Evolutionary conservation across 257 asterid genomes (phyloP).

Genomic region (Solanum ossicruentum): DNA sequence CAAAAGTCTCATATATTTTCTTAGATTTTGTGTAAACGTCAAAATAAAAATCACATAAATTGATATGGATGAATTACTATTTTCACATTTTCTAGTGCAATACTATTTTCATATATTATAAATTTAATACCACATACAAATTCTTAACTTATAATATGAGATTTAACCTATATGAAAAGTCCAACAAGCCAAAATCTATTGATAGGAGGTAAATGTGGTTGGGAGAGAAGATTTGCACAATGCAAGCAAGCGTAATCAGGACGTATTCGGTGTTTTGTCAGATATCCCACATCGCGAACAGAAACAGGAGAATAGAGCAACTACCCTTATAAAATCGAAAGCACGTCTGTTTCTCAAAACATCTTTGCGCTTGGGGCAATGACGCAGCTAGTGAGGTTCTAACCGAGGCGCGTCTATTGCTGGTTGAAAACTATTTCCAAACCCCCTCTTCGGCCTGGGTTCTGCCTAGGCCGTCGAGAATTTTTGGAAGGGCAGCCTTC

Average conservation of each 20-base stretch:
- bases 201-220: background rate
- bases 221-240: background rate
- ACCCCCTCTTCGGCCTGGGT: constrained; percentile 14
- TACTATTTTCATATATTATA: background rate
- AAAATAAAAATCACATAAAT: no score
- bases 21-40: no score
- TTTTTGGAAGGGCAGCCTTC: constrained; percentile 21
- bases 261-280: background rate
- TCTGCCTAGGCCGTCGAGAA: constrained; percentile 10
- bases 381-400: constrained; percentile 26
- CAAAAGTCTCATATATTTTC: accelerated
- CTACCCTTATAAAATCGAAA: background rate
- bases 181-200: background rate
- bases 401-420: constrained; percentile 31
- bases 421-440: constrained; percentile 26
- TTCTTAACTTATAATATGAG: background rate
- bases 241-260: background rate
- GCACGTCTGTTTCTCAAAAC: accelerated
- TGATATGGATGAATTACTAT: background rate
- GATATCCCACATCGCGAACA: constrained; percentile 13
- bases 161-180: background rate
- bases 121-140: background rate
- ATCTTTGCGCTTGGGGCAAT: constrained; percentile 31
- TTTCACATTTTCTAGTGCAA: background rate
- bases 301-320: background rate